Evolutionary conservation across 257 asterid species (phyloP), one percentile per base, ranked within the genome.

Genomic region (Jasminum sambac): DNA sequence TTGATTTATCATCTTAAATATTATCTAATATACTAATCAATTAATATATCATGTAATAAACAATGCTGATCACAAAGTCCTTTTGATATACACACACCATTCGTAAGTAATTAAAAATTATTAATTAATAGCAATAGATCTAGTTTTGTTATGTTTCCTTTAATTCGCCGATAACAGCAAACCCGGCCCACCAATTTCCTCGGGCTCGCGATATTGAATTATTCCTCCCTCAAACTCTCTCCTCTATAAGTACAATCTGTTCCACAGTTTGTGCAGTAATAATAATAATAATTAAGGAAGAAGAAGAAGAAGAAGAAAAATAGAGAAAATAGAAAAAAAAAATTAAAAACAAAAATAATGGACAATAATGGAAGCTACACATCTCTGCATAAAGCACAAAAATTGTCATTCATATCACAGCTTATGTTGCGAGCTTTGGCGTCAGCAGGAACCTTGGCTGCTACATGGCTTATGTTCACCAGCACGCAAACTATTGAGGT

Each of bases 391-490:
- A 87, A 74, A 66, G 30, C 80, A n/a, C 64, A 70, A 41, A 87
- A 80, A 48, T 0, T 42, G 64, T 69, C 64, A 61, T 64, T 79
- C 44, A 3, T 63, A 0, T 43, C 82, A 14, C 95, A 91, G 66
- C 66, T 83, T 57, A 5, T 46, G 24, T 76, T 84, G 41, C 77
- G 97, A 72, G 1, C 67, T 77, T 57, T 82, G 39, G 82, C 82
- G 23, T 61, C 70, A 26, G 87, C 69, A 3, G 68, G 80, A 2
- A 78, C 93, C 1, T 76, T 89, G 68, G 75, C 88, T 14, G 87
- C 95, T 24, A 17, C 97, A 0, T 85, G 81, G 81, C 62, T 86
- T 40, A 77, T 75, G 66, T 72, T 87, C 64, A 73, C 88, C 21
- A 78, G 78, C 87, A 74, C 80, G 60, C 85, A 91, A 63, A 74